phyloP scores from a whole-genome alignment of 1,284 basidiomycete genomes.

The Ceratobasidium sp. region DNA sequence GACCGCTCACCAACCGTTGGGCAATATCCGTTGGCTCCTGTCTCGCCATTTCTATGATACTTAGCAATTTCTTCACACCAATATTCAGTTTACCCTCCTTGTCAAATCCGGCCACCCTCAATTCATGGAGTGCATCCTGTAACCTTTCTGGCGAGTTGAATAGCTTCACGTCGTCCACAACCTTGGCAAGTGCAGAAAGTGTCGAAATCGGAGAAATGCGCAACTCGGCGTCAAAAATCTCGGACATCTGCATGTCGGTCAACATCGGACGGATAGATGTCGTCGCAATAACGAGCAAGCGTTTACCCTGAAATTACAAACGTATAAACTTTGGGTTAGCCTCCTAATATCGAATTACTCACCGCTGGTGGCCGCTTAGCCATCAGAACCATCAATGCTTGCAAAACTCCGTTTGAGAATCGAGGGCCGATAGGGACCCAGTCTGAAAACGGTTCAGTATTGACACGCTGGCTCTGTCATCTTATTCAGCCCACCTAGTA shows the following conservation, averaged over 20 bases:
- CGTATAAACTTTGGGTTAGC: neutral
- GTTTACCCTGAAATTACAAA: constrained; percentile 68
- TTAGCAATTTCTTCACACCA: constrained; percentile 94
- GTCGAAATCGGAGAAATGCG: constrained; percentile 83
- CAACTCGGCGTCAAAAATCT: constrained; percentile 90
- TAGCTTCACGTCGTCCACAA: constrained; percentile 86
- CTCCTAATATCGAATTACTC: constrained; percentile 41
- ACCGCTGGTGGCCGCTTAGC: constrained; percentile 93
- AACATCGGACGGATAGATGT: constrained; percentile 89
- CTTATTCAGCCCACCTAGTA: constrained; percentile 68
- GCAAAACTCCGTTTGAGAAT: constrained; percentile 94
- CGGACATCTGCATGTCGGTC: constrained; percentile 87
- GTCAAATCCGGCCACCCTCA: constrained; percentile 80
- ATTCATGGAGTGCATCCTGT: constrained; percentile 66
- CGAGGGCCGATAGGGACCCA: constrained; percentile 98
- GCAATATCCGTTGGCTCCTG: constrained; percentile 86
- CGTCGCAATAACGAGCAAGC: constrained; percentile 91
- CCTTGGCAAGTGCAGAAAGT: constrained; percentile 74
- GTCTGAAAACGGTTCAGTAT: constrained; percentile 57
- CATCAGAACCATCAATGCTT: constrained; percentile 89
- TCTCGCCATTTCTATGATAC: constrained; percentile 94
- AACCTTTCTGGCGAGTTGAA: constrained; percentile 71
- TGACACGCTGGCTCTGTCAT: neutral
- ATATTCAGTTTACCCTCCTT: constrained; percentile 71
- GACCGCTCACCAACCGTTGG: constrained; percentile 72